phyloP scores from a whole-genome alignment of 106 monocot species.

The Dendrobium catenatum region DNA sequence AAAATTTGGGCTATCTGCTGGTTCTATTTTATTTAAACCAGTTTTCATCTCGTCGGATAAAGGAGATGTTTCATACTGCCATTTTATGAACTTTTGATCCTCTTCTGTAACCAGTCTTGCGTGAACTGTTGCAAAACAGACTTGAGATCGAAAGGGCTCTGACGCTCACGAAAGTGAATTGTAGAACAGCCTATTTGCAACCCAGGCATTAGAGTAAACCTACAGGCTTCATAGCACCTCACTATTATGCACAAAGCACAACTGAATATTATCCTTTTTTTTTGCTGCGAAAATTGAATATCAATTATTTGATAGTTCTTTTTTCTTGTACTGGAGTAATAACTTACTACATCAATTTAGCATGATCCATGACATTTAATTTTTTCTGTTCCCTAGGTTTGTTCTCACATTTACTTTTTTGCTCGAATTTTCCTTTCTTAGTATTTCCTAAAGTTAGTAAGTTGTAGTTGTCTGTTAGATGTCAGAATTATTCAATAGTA shows the following conservation, averaged over 20 bases:
- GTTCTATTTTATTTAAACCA: background rate
- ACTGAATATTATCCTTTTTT: background rate
- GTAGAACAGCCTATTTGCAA: too few relatives aligned
- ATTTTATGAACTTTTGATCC: background rate
- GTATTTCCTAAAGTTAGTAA: background rate
- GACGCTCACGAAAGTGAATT: background rate
- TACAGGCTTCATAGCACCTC: background rate
- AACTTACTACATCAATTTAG: background rate
- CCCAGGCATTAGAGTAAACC: background rate
- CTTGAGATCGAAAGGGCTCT: background rate
- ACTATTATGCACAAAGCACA: background rate
- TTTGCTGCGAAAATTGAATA: background rate
- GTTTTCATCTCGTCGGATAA: background rate
- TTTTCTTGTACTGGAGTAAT: background rate
- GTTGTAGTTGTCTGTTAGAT: too few relatives aligned
- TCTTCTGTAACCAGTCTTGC: background rate
- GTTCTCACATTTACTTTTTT: background rate
- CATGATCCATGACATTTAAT: background rate
- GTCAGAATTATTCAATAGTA: too few relatives aligned
- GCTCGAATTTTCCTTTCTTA: background rate
- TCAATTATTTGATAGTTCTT: background rate
- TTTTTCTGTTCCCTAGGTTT: background rate
- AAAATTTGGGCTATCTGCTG: background rate
- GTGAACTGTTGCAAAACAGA: background rate
- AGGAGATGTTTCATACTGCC: background rate